A percentile compares a stretch with the other conserved stretches of the same genome.
Evolutionary conservation across 75 land plant genomes (phyloP).

Genomic region (Gnetum montanum): DNA sequence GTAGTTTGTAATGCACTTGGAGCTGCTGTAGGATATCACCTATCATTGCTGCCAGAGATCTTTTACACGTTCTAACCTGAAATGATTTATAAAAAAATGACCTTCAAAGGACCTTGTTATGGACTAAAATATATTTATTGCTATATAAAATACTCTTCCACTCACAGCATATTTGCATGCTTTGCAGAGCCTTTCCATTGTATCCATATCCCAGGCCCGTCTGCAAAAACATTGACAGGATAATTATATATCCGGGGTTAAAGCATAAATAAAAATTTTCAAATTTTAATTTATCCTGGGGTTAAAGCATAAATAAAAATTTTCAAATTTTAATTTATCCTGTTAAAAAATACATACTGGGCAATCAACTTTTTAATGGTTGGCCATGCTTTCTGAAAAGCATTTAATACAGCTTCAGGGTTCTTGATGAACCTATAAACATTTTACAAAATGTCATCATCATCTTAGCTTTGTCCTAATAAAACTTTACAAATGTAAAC

Average conservation of each 20-base stretch:
- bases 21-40: constrained; percentile 87
- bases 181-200: constrained; percentile 90
- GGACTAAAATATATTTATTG: too few species aligned
- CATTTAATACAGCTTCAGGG: constrained; percentile 81
- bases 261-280: not conserved
- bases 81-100: not conserved
- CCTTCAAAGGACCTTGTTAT: too few species aligned
- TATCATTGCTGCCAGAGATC: constrained; percentile 60
- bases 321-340: not conserved
- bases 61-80: constrained; percentile 80
- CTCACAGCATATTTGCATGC: constrained; percentile 99
- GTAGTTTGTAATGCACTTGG: constrained; percentile 64
- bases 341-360: constrained; percentile 33
- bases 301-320: not conserved
- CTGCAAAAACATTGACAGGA: constrained; percentile 27
- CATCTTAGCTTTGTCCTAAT: too few species aligned
- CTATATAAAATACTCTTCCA: too few species aligned
- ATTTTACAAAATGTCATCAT: too few species aligned
- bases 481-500: too few species aligned
- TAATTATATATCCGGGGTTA: too few species aligned
- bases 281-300: not conserved
- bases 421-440: constrained; percentile 69
- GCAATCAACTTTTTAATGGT: constrained; percentile 65
- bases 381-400: constrained; percentile 82
- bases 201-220: constrained; percentile 80